Percentiles rank a stretch among this genome's conserved stretches.
Conservation (phyloP, 306 rosid genomes). For the Quercus parvula region DNA sequence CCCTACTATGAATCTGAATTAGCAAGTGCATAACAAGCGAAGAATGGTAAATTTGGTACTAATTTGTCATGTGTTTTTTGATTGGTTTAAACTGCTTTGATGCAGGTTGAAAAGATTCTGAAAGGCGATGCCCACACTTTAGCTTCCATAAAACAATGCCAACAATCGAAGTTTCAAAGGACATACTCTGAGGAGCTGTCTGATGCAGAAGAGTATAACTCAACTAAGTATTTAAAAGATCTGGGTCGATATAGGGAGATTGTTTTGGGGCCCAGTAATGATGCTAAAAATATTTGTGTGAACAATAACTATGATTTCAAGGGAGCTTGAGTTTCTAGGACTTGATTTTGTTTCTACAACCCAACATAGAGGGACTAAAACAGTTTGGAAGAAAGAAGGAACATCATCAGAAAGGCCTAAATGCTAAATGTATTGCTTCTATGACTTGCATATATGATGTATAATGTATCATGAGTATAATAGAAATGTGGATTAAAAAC, state of each 20-base stretch:
- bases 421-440: too few relatives aligned
- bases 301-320: not conserved
- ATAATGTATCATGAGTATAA: too few relatives aligned
- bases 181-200: slow-evolving; percentile 75
- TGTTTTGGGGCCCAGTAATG: slow-evolving; percentile 37
- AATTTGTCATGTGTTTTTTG: not conserved
- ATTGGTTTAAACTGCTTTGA: not conserved
- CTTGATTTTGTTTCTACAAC: not conserved
- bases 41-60: not conserved
- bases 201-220: slow-evolving; percentile 87
- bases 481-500: too few relatives aligned
- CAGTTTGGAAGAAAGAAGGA: too few relatives aligned
- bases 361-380: too few relatives aligned
- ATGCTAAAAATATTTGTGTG: not conserved
- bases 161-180: slow-evolving; percentile 56
- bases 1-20: not conserved
- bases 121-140: slow-evolving; percentile 48
- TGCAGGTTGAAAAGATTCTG: slow-evolving; percentile 61
- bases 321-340: not conserved
- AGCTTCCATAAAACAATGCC: slow-evolving; percentile 33
- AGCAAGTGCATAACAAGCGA: not conserved
- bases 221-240: slow-evolving; percentile 60
- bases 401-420: too few relatives aligned
- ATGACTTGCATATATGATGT: too few relatives aligned
- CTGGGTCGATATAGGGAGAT: slow-evolving; percentile 50